Conservation (phyloP, 192 early-diverging fungal species). For the Rhizophagus prolifer region DNA sequence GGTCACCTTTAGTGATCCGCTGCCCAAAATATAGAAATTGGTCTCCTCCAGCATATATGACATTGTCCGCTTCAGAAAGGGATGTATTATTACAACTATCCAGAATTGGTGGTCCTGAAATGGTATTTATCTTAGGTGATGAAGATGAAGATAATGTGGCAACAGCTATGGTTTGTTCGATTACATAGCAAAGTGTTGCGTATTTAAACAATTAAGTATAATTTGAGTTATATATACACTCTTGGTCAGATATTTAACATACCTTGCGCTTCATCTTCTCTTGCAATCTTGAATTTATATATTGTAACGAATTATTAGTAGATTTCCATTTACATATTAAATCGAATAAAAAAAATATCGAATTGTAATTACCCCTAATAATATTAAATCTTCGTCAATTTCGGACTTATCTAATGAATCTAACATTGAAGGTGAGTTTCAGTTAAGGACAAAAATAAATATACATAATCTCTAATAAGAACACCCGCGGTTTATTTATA, state of each 20-base stretch:
- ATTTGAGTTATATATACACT: background rate
- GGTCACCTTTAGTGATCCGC: conserved; percentile 7
- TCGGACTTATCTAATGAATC: conserved; percentile 1
- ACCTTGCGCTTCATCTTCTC: background rate
- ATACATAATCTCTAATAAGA: background rate
- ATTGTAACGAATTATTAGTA: background rate
- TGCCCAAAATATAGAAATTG: conserved; percentile 2
- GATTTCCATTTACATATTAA: background rate
- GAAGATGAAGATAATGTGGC: background rate
- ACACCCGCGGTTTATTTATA: background rate
- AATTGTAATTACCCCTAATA: conserved; percentile 25
- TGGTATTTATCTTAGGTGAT: conserved; percentile 5
- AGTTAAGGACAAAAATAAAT: conserved; percentile 8
- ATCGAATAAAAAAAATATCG: background rate
- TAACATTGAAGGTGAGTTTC: conserved; percentile 15
- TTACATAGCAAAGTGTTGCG: background rate
- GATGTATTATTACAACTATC: conserved; percentile 11
- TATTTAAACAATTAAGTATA: background rate
- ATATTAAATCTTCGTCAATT: conserved; percentile 15
- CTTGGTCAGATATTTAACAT: background rate
- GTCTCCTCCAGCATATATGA: conserved; percentile 13
- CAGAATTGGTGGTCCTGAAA: background rate
- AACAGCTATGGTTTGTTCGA: conserved; percentile 5
- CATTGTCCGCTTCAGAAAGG: background rate
- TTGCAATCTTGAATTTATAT: background rate